Conservation (phyloP, 1,284 basidiomycete species). For the Lentinula novae-zelandiae region DNA sequence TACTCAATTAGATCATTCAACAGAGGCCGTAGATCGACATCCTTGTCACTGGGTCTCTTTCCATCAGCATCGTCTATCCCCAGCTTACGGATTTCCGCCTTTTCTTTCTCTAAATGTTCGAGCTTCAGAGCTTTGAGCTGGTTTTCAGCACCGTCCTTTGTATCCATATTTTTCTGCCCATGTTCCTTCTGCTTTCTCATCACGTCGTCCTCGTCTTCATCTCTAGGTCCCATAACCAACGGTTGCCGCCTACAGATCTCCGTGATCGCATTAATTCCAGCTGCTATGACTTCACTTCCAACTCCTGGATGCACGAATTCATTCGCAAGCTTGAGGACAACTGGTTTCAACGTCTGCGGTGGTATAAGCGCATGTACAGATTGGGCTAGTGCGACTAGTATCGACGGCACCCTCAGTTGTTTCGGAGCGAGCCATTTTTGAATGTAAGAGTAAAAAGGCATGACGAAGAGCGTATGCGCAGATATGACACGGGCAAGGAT, state of each 20-base stretch:
- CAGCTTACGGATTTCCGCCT: neutral
- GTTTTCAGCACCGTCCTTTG: neutral
- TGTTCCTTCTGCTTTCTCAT: neutral
- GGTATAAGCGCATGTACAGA: slow-evolving; percentile 96
- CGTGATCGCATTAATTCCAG: slow-evolving; percentile 92
- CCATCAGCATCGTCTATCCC: neutral
- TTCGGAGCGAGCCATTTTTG: slow-evolving; percentile 92
- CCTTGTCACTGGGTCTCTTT: neutral
- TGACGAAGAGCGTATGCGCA: slow-evolving; percentile 88
- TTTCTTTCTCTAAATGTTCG: neutral
- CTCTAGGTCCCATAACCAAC: slow-evolving; percentile 82
- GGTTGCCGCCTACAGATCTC: slow-evolving; percentile 94
- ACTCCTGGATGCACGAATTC: slow-evolving; percentile 99
- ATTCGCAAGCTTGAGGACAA: slow-evolving; percentile 88
- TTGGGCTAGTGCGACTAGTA: slow-evolving; percentile 93
- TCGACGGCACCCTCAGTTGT: slow-evolving; percentile 91
- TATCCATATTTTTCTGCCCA: neutral
- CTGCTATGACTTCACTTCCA: slow-evolving; percentile 91
- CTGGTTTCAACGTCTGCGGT: slow-evolving; percentile 88
- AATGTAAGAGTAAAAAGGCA: slow-evolving; percentile 97
- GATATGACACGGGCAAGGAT: slow-evolving; percentile 96
- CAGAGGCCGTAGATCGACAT: slow-evolving; percentile 54
- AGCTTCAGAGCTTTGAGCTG: neutral
- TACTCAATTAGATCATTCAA: slow-evolving; percentile 94
- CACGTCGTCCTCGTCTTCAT: neutral